Base-by-base conservation (phyloP, 345 rosid species). In the Rubroshorea leprosula region DNA sequence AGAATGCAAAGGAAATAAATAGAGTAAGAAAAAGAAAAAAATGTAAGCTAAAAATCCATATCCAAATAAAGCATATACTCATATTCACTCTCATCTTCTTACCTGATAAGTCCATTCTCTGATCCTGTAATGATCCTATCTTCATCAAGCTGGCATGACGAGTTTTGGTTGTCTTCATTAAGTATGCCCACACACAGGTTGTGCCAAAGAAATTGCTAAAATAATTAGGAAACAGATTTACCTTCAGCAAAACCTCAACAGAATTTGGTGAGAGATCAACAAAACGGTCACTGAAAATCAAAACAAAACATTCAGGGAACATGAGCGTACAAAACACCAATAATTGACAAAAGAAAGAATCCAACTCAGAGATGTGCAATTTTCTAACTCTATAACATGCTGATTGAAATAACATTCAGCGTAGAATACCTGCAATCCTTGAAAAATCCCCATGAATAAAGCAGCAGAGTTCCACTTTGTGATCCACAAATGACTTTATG, bases 391-490 rank as follows among this genome's bases (percentile, higher is more conserved):
- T 44, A 15, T 9, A 14, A 44, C 47, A 15, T 4, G 21, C 15
- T 0, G 43, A 41, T 53, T 52, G 17, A 2, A 22, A 19, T 58
- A 23, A 53, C n/a, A 38, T 55, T 49, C 15, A 41, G 68, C 23
- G 58, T 44, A 54, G 20, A 62, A 55, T 82, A 87, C 99, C 94
- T 89, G 85, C 97, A 93, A 67, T 93, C 97, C 83, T 83, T 87
- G 81, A 89, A 93, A 76, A 79, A 87, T 1, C 96, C 97, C 97
- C 90, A 87, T 17, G 98, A 84, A 74, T 91, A 91, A 68, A 91
- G 62, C 61, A 93, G 70, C 62, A 93, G 43, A 38, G 71, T 79
- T 69, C 99, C 99, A 68, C 73, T 72, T 67, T 89, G 95, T 17
- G 99, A 61, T 67, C 96, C 95, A 23, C 95, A 89, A 23, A 89